These are phyloP conservation scores for Mariannaea elegans DNA, from an alignment of 2,329 filamentous ascomycete genomes.

Conservation along the genomic window DNA sequence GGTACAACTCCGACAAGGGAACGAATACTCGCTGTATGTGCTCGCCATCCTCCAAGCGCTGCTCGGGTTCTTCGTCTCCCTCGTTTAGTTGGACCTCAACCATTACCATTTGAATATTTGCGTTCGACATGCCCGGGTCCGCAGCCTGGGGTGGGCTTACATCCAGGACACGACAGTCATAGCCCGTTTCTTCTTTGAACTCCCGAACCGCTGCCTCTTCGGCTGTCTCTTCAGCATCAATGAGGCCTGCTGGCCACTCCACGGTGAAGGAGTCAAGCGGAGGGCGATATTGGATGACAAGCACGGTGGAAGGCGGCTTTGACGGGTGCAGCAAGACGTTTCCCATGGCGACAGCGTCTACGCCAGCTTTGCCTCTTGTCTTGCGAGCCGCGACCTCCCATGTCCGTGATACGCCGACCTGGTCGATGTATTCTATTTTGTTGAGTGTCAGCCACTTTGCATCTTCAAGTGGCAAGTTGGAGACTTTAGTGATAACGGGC, in stretches of 20 bases:
- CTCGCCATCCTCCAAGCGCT: slow-evolving; percentile 38
- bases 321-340: slow-evolving; percentile 38
- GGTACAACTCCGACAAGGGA: slow-evolving; percentile 35
- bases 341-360: slow-evolving; percentile 41
- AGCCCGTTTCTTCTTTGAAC: slow-evolving; percentile 39
- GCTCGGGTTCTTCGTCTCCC: slow-evolving; percentile 32
- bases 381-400: slow-evolving; percentile 41
- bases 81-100: slow-evolving; percentile 35
- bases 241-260: slow-evolving; percentile 39
- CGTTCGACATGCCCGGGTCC: slow-evolving; percentile 39
- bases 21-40: slow-evolving; percentile 37
- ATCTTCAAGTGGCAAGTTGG: slow-evolving; percentile 33
- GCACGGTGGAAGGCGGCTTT: slow-evolving; percentile 36
- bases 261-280: slow-evolving; percentile 39
- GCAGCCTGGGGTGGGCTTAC: slow-evolving; percentile 36
- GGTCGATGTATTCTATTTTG: slow-evolving; percentile 40
- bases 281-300: slow-evolving; percentile 40
- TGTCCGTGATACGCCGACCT: slow-evolving; percentile 36
- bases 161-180: slow-evolving; percentile 34
- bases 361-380: slow-evolving; percentile 35
- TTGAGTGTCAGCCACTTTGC: slow-evolving; percentile 39
- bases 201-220: slow-evolving; percentile 38
- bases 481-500: slow-evolving; percentile 35
- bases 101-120: slow-evolving; percentile 41
- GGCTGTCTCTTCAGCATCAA: slow-evolving; percentile 37